These are phyloP conservation scores for Adansonia digitata DNA, from an alignment of 345 rosid species.

Conservation along the genomic window DNA sequence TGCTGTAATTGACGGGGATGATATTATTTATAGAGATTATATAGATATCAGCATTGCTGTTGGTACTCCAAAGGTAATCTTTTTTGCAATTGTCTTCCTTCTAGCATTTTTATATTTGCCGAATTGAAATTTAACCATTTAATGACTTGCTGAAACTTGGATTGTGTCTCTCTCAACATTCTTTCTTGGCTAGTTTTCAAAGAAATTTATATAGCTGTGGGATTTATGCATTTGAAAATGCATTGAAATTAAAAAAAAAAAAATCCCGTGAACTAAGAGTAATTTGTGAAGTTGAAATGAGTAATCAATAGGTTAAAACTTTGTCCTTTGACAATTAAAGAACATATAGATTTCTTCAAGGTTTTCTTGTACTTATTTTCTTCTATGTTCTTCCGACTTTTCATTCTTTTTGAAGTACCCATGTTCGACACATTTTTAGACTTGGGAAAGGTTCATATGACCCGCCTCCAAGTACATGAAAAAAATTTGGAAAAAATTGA, in stretches of 20 bases:
- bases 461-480: not conserved
- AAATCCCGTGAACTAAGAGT: not conserved
- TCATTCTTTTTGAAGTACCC: not conserved
- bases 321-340: not conserved
- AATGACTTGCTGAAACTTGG: not conserved
- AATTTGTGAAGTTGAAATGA: not conserved
- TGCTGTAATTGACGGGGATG: conserved; percentile 99
- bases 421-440: not conserved
- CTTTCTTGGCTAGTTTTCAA: not conserved
- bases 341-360: not conserved
- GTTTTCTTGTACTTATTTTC: not conserved
- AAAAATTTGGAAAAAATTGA: not conserved
- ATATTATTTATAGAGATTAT: conserved; percentile 93
- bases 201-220: not conserved
- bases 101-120: not conserved
- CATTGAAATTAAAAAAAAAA: not conserved
- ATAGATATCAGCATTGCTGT: conserved; percentile 89
- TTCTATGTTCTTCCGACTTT: not conserved
- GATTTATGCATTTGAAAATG: not conserved
- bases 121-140: not conserved
- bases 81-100: not conserved
- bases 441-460: not conserved
- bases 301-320: not conserved
- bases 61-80: conserved; percentile 51
- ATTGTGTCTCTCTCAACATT: not conserved